Evolutionary conservation across 495 filamentous ascomycete genomes (phyloP).

Genomic region (Saxophila tyrrhenica): DNA sequence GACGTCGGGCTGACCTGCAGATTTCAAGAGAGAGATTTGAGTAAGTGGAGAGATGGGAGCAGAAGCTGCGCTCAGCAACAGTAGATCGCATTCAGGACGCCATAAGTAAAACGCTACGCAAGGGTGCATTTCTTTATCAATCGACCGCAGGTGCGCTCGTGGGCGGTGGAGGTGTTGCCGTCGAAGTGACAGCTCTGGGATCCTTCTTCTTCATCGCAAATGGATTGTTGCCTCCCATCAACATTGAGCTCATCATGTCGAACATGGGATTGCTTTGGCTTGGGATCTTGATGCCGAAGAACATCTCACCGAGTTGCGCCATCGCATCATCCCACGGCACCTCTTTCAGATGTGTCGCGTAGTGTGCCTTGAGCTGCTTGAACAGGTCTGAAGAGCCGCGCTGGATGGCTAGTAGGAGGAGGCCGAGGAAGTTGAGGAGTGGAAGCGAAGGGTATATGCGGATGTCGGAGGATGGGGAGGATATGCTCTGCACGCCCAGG

Average conservation of each 20-base stretch:
- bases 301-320: slow-evolving; percentile 85
- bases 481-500: slow-evolving; percentile 69
- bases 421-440: slow-evolving; percentile 79
- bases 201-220: slow-evolving; percentile 32
- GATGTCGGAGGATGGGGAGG: slow-evolving; percentile 58
- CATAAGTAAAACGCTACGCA: not conserved
- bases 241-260: slow-evolving; percentile 95
- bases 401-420: slow-evolving; percentile 74
- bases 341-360: slow-evolving; percentile 64
- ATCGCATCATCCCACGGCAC: slow-evolving; percentile 71
- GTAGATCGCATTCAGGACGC: too few relatives aligned
- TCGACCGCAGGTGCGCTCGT: slow-evolving; percentile 43
- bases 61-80: too few relatives aligned
- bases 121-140: slow-evolving; percentile 19
- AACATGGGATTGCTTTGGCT: slow-evolving; percentile 78
- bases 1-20: too few relatives aligned
- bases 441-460: slow-evolving; percentile 79
- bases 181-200: slow-evolving; percentile 38
- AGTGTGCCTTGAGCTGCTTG: slow-evolving; percentile 69
- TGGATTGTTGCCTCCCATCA: slow-evolving; percentile 55
- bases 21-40: too few relatives aligned
- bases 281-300: slow-evolving; percentile 88
- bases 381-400: slow-evolving; percentile 72
- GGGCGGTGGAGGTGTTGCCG: slow-evolving; percentile 25
- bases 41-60: too few relatives aligned